phyloP scores from a whole-genome alignment of 192 early-diverging fungal genomes.

The Mortierella alpina region DNA sequence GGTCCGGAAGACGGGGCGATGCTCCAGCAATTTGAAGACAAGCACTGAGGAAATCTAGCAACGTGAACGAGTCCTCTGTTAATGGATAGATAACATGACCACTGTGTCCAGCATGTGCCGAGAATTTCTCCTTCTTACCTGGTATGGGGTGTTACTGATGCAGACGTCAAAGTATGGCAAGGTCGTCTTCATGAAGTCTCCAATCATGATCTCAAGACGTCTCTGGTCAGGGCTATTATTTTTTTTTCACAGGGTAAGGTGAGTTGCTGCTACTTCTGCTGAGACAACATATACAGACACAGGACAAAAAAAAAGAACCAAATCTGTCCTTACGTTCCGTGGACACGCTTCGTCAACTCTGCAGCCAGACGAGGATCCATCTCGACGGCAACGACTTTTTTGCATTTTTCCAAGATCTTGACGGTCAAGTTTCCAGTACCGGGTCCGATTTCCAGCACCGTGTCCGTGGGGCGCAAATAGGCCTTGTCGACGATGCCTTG shows the following conservation, averaged over 20 bases:
- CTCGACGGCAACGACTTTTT: slow-evolving; percentile 95
- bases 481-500: slow-evolving; percentile 96
- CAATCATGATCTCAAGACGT: slow-evolving; percentile 93
- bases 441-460: slow-evolving; percentile 94
- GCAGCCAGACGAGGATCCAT: slow-evolving; percentile 97
- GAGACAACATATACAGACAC: too few relatives aligned
- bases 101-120: background rate
- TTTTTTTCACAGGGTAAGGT: too few relatives aligned
- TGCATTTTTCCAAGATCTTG: slow-evolving; percentile 90
- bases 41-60: slow-evolving; percentile 92
- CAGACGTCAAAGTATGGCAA: slow-evolving; percentile 98
- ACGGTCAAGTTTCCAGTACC: slow-evolving; percentile 99
- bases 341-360: slow-evolving; percentile 96
- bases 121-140: slow-evolving; percentile 48
- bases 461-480: slow-evolving; percentile 71
- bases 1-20: slow-evolving; percentile 91
- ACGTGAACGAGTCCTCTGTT: background rate
- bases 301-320: too few relatives aligned
- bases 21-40: slow-evolving; percentile 94
- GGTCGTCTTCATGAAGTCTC: slow-evolving; percentile 97
- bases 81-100: background rate
- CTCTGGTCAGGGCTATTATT: slow-evolving; percentile 82
- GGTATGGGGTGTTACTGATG: slow-evolving; percentile 98
- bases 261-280: too few relatives aligned
- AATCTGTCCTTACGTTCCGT: slow-evolving; percentile 81